A percentile compares a stretch with the other conserved stretches of the same genome.
Conservation (phyloP, 441 rosid species). For the Brassica hybrid region DNA sequence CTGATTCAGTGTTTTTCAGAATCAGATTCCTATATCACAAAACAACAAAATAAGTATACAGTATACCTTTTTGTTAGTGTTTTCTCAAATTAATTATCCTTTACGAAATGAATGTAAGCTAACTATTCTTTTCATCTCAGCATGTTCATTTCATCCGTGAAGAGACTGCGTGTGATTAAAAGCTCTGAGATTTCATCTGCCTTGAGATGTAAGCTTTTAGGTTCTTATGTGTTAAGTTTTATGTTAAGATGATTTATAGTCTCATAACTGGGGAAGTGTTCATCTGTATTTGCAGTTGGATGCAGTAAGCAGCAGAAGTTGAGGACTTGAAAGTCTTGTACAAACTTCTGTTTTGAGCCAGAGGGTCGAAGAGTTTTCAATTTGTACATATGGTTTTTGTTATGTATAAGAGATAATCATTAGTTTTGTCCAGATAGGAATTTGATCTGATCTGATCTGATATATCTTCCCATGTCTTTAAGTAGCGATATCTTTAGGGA, state of each 20-base stretch:
- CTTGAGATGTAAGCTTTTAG: constrained; percentile 52
- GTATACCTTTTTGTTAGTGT: neutral
- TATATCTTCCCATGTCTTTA: constrained; percentile 13
- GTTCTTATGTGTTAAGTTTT: neutral
- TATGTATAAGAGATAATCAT: constrained; percentile 33
- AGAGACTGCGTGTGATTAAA: constrained; percentile 76
- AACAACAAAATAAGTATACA: constrained; percentile 17
- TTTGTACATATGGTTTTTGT: constrained; percentile 39
- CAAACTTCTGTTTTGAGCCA: constrained; percentile 5
- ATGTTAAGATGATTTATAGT: constrained; percentile 3
- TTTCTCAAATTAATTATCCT: neutral
- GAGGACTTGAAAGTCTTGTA: constrained; percentile 24
- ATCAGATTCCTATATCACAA: constrained; percentile 24
- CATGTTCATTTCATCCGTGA: constrained; percentile 78
- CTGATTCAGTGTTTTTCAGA: constrained; percentile 28
- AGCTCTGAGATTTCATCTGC: constrained; percentile 66
- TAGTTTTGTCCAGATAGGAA: constrained; percentile 29
- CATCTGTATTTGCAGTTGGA: constrained; percentile 30
- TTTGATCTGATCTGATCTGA: constrained; percentile 11
- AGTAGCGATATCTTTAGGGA: constrained; percentile 5
- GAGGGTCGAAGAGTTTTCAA: constrained; percentile 4
- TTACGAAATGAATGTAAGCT: neutral
- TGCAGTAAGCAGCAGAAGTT: constrained; percentile 36
- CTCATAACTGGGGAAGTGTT: neutral
- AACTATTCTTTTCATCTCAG: constrained; percentile 41